A percentile compares a stretch with the other conserved stretches of the same genome.
These are phyloP conservation scores for Asterophora lycoperdoides DNA, from an alignment of 768 basidiomycete species.

Conservation along the genomic window DNA sequence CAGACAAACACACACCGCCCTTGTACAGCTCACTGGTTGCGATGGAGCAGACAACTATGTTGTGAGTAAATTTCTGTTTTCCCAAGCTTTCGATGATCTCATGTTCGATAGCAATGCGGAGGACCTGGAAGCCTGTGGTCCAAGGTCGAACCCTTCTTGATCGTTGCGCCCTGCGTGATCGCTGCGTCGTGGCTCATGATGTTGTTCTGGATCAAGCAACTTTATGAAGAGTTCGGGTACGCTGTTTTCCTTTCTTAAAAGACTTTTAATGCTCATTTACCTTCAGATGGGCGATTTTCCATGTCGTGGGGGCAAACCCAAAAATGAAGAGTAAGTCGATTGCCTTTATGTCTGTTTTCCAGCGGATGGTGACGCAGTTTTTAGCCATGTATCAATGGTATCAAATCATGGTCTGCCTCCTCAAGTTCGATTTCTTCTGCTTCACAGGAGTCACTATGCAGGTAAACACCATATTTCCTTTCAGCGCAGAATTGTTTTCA, in stretches of 20 bases:
- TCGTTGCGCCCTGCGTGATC: constrained; percentile 70
- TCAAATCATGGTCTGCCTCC: constrained; percentile 80
- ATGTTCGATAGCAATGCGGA: constrained; percentile 36
- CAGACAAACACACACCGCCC: constrained; percentile 63
- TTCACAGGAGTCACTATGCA: constrained; percentile 89
- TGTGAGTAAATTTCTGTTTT: constrained; percentile 29
- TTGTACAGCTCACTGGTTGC: constrained; percentile 38
- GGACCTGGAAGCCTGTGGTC: constrained; percentile 55
- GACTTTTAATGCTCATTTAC: constrained; percentile 6
- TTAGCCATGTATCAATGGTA: constrained; percentile 87
- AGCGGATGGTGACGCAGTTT: constrained; percentile 3
- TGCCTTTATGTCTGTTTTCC: neutral
- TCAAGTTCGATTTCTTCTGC: constrained; percentile 89
- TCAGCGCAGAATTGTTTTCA: constrained; percentile 1
- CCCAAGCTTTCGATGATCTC: neutral
- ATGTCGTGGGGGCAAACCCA: constrained; percentile 82
- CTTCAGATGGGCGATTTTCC: constrained; percentile 84
- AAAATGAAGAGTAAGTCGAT: constrained; percentile 67
- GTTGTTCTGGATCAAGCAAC: constrained; percentile 62
- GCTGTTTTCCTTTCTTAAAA: constrained; percentile 20
- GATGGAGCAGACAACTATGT: constrained; percentile 29
- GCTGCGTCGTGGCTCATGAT: constrained; percentile 61
- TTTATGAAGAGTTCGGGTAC: constrained; percentile 83
- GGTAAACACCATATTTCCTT: constrained; percentile 31
- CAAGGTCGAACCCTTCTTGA: constrained; percentile 60